Base-by-base conservation (phyloP, 306 rosid species). In the Arachis stenosperma region DNA sequence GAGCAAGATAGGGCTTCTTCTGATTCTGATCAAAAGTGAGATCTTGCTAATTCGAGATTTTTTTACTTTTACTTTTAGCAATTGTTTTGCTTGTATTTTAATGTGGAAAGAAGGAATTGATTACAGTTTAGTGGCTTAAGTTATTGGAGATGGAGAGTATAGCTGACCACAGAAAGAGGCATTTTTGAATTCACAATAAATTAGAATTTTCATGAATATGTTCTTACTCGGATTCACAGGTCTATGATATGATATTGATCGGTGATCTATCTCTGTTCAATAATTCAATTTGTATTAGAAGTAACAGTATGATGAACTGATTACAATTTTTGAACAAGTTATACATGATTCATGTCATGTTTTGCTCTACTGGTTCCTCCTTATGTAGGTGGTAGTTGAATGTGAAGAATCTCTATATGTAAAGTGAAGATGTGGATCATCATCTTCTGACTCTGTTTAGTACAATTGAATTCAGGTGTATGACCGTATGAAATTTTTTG, bases 181-280 rank as follows among this genome's bases (percentile, higher is more conserved):
- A 76, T 14, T 65, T 72, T 70, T 70, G 53, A 43, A 59, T 37
- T 33, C 71, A 42, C 70, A 82, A 82, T 77, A 67, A 61, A 33
- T 59, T 81, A 53, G 69, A 70, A 67, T 67, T 36, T 53, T 61
- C 22, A 67, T 22, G 29, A 61, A 61, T 40, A 66, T 42, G 54
- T 67, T 70, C 37, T 44, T 58, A 50, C 65, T 15, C 55, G 59
- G 53, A 81, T 68, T 67, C 33, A 2, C 42, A 50, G 59, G 3
- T 53, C 51, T 61, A 66, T 79, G 30, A 61, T 68, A 33, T 33
- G 4, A 33, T 33, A 33, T 33, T 33, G 37, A 4, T 33, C 29
- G 57, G 39, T 61, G 14, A 52, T 17, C 42, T 44, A 48, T 43
- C 57, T 40, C 27, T 48, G 22, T 9, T 42, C 11, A 4, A 53